These are phyloP conservation scores for Evansstolkia leycettana DNA, from an alignment of 495 filamentous ascomycete species.

Conservation along the genomic window DNA sequence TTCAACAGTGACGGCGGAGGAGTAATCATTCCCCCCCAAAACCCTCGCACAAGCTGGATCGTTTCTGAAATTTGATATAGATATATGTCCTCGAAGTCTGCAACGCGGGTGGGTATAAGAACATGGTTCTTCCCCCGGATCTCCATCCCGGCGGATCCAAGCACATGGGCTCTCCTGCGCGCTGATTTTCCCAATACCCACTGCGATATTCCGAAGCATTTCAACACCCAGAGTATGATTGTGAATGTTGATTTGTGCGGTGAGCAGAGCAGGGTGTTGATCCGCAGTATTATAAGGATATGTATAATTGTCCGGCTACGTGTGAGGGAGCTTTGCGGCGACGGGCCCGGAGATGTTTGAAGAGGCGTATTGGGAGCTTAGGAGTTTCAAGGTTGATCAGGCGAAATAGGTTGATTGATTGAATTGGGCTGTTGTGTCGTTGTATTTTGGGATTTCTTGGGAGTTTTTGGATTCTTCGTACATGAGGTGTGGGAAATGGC, in stretches of 20 bases:
- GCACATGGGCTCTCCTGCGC: slow-evolving; percentile 16
- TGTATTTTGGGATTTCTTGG: too few species aligned
- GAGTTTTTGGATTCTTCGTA: too few species aligned
- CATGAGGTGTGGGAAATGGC: too few species aligned
- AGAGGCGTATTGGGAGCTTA: slow-evolving; percentile 25
- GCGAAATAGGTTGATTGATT: too few species aligned
- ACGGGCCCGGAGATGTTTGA: slow-evolving; percentile 13
- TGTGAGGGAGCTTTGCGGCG: slow-evolving; percentile 14
- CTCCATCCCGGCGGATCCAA: slow-evolving; percentile 21
- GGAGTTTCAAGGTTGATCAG: slow-evolving; percentile 21
- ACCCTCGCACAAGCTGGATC: too few species aligned
- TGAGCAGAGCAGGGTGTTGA: slow-evolving; percentile 8
- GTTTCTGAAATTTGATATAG: background rate
- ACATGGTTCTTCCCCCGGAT: slow-evolving; percentile 27
- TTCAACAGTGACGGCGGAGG: slow-evolving; percentile 31
- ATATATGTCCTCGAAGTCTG: slow-evolving; percentile 28
- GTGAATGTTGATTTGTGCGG: slow-evolving; percentile 27
- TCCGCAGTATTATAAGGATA: slow-evolving; percentile 9
- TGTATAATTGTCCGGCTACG: slow-evolving; percentile 12
- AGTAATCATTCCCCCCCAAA: too few species aligned
- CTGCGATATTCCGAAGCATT: slow-evolving; percentile 21
- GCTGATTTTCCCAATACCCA: slow-evolving; percentile 26
- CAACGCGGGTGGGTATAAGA: slow-evolving; percentile 22
- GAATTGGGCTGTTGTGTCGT: too few species aligned
- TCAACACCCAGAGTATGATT: slow-evolving; percentile 23